These are phyloP conservation scores for Picea glauca DNA, from an alignment of 75 land plant species.

Conservation along the genomic window DNA sequence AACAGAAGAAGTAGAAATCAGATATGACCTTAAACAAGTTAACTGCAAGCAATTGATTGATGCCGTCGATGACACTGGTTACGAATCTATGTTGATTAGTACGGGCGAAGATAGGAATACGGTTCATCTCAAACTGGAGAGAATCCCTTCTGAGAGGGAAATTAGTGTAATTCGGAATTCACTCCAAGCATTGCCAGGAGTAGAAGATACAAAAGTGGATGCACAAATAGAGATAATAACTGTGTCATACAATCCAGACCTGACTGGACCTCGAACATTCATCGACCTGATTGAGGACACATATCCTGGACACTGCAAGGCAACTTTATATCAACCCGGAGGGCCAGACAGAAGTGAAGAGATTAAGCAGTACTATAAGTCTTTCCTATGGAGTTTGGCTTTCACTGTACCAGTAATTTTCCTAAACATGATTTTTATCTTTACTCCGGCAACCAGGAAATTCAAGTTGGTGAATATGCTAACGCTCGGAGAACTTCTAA, in stretches of 20 bases:
- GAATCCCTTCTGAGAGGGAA: conserved; percentile 21
- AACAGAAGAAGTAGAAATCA: conserved; percentile 60
- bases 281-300: too few relatives aligned
- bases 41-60: conserved; percentile 33
- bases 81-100: conserved; percentile 54
- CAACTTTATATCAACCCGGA: too few relatives aligned
- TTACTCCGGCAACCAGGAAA: too few relatives aligned
- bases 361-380: too few relatives aligned
- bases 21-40: conserved; percentile 3
- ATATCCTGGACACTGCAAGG: too few relatives aligned
- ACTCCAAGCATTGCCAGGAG: conserved; percentile 58
- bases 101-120: conserved; percentile 58
- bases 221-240: conserved; percentile 19
- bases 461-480: too few relatives aligned
- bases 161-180: conserved; percentile 44
- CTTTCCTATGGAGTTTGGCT: too few relatives aligned
- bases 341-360: too few relatives aligned
- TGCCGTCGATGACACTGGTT: conserved; percentile 57
- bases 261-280: too few relatives aligned
- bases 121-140: conserved; percentile 45
- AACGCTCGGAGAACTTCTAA: too few relatives aligned
- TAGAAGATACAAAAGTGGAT: conserved; percentile 35
- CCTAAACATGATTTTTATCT: conserved; percentile 78
- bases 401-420: conserved; percentile 82
- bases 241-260: conserved; percentile 66